Evolutionary conservation across 495 filamentous ascomycete species (phyloP).

Genomic region (Neurospora sublineolata): DNA sequence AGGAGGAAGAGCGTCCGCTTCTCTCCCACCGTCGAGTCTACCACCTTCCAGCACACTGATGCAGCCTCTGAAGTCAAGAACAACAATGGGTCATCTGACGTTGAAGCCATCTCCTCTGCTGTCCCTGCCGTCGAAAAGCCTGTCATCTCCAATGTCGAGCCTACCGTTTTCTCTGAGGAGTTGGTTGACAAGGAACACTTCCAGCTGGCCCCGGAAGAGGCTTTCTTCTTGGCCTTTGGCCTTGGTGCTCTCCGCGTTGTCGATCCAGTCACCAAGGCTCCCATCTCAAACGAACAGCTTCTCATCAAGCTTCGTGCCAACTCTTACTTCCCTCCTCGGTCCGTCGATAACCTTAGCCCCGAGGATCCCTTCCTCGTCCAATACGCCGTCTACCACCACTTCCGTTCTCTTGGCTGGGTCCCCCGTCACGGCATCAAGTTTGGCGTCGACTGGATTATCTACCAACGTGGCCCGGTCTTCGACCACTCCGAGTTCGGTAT

Average conservation of each 20-base stretch:
- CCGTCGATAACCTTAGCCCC: constrained; percentile 26
- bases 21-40: constrained; percentile 48
- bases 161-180: constrained; percentile 3
- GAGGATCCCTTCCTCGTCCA: constrained; percentile 79
- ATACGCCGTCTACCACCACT: constrained; percentile 91
- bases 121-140: neutral
- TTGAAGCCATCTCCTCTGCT: neutral
- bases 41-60: constrained; percentile 39
- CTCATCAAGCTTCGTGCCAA: constrained; percentile 53
- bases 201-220: constrained; percentile 80
- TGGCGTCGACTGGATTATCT: constrained; percentile 83
- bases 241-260: constrained; percentile 65
- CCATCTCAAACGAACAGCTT: constrained; percentile 41
- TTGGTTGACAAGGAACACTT: constrained; percentile 78
- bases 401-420: constrained; percentile 94
- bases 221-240: constrained; percentile 79
- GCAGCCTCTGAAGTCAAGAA: neutral
- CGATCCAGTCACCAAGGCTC: constrained; percentile 39
- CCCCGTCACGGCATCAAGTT: constrained; percentile 90
- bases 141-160: neutral
- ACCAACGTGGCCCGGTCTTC: constrained; percentile 90
- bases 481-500: constrained; percentile 87
- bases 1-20: constrained; percentile 52
- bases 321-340: constrained; percentile 55
- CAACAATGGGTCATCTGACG: neutral